A percentile compares a stretch with the other conserved stretches of the same genome.
Evolutionary conservation across 768 basidiomycete genomes (phyloP).

Genomic region (Pleurotus eryngii): DNA sequence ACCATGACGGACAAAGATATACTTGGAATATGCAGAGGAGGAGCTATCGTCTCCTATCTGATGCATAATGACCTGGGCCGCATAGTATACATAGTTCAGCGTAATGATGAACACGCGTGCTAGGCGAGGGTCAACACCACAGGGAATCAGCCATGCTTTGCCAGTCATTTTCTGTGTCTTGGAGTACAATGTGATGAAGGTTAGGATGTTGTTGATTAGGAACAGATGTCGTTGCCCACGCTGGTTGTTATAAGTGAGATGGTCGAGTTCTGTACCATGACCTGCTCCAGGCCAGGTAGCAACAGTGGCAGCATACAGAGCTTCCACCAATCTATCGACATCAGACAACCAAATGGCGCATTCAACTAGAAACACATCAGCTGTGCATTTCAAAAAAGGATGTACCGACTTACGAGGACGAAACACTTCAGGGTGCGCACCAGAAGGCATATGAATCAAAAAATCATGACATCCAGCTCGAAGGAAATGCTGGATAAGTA

Average conservation of each 20-base stretch:
- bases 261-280: constrained; percentile 15
- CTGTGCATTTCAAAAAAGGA: background rate
- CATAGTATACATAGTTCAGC: constrained; percentile 2
- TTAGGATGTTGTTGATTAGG: constrained; percentile 14
- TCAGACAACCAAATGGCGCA: background rate
- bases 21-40: background rate
- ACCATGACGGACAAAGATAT: constrained; percentile 8
- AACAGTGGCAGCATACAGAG: constrained; percentile 11
- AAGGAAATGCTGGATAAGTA: too few species aligned
- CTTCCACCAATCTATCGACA: constrained; percentile 6
- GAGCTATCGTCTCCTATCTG: background rate
- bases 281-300: constrained; percentile 15
- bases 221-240: constrained; percentile 6
- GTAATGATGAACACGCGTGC: constrained; percentile 1
- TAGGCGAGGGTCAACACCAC: background rate
- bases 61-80: constrained; percentile 1
- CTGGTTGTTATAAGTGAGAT: constrained; percentile 10
- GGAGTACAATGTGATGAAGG: constrained; percentile 10
- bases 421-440: too few species aligned
- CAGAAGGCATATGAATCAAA: too few species aligned
- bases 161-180: constrained; percentile 13
- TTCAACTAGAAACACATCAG: background rate
- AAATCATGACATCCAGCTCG: too few species aligned
- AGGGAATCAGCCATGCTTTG: background rate
- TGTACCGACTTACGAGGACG: background rate